Evolutionary conservation across 2,329 filamentous ascomycete genomes (phyloP).

Genomic region (Diplodia scrobiculata): DNA sequence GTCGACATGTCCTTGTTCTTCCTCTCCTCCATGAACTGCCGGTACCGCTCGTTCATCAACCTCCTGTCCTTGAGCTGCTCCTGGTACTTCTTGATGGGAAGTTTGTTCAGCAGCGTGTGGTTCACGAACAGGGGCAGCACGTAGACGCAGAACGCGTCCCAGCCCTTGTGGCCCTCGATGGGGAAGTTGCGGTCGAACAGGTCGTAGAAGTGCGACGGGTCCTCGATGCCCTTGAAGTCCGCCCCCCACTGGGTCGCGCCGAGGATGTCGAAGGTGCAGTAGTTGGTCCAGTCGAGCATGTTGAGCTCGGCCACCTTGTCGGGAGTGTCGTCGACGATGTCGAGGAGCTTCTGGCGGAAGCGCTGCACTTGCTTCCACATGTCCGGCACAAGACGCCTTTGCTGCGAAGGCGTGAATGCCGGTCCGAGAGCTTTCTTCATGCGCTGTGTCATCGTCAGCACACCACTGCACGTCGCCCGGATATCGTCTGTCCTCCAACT

Average conservation of each 20-base stretch:
- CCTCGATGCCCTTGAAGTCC: conserved; percentile 6
- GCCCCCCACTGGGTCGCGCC: background rate
- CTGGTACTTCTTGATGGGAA: conserved; percentile 2
- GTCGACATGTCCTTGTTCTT: conserved; percentile 1
- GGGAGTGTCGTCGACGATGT: background rate
- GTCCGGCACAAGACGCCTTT: background rate
- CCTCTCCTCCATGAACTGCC: conserved; percentile 2
- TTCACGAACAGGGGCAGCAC: conserved; percentile 3
- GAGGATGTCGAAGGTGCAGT: conserved; percentile 14
- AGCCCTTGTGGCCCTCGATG: conserved; percentile 2
- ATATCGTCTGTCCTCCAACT: background rate
- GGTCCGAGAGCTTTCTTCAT: conserved; percentile 12
- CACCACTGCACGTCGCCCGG: background rate
- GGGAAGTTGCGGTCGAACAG: conserved; percentile 15
- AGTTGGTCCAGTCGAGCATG: conserved; percentile 14
- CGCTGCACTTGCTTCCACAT: conserved; percentile 16
- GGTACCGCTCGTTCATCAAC: background rate
- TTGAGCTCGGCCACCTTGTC: background rate
- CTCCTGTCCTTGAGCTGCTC: background rate
- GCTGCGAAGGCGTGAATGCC: conserved; percentile 5
- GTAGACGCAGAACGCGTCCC: conserved; percentile 16
- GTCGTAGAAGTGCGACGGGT: background rate
- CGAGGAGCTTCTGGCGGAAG: background rate
- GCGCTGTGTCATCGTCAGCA: background rate
- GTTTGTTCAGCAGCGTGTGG: conserved; percentile 3